Conservation (phyloP, 495 filamentous ascomycete species). For the Hyphodiscus hymeniophilus region DNA sequence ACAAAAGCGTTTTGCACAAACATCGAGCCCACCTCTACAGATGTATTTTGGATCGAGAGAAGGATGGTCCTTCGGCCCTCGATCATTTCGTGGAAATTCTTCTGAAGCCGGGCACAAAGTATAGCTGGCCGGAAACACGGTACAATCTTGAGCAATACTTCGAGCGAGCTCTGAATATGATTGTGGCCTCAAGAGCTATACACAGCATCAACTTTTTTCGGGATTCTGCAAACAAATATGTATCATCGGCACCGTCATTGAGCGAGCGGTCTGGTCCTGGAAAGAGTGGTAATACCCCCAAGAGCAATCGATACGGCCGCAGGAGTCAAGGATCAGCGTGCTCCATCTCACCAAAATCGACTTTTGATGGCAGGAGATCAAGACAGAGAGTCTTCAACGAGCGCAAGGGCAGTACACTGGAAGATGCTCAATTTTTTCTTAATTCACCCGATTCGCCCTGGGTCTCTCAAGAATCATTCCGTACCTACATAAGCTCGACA, state of each 20-base stretch:
- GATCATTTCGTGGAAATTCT: constrained; percentile 5
- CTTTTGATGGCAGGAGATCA: not conserved
- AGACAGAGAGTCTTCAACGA: not conserved
- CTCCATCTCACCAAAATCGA: not conserved
- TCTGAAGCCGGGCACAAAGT: not conserved
- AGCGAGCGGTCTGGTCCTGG: not conserved
- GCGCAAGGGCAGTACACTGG: not conserved
- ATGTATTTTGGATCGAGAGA: constrained; percentile 7
- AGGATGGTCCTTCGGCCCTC: not conserved
- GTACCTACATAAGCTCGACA: too few relatives aligned
- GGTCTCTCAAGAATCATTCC: too few relatives aligned
- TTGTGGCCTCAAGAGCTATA: constrained; percentile 5
- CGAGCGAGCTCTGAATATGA: constrained; percentile 13
- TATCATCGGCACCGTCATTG: not conserved
- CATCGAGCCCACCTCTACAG: constrained; percentile 13
- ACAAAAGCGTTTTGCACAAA: not conserved
- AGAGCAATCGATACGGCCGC: not conserved
- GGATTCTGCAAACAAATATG: not conserved
- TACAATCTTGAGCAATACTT: constrained; percentile 8
- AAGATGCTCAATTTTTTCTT: not conserved
- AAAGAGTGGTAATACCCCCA: too few relatives aligned
- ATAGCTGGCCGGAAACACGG: constrained; percentile 8
- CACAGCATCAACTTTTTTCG: constrained; percentile 3
- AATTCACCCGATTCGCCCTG: not conserved
- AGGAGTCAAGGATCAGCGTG: not conserved